Evolutionary conservation across 1,284 basidiomycete genomes (phyloP).

Genomic region (Rhodotorula glutinis): DNA sequence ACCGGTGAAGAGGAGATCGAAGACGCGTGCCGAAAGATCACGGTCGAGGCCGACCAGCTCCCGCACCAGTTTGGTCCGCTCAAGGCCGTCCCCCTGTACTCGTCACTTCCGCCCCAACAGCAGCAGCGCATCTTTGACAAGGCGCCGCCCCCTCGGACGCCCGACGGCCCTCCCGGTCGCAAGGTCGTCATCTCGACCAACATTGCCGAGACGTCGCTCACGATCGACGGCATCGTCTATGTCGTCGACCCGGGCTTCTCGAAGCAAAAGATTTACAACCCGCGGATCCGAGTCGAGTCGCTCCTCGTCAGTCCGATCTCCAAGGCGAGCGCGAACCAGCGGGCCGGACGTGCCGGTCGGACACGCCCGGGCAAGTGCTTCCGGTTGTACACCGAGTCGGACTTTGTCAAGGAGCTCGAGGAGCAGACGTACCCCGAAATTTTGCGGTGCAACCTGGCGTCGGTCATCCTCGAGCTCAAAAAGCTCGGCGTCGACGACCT

Average conservation of each 20-base stretch:
- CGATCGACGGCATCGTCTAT: slow-evolving; percentile 98
- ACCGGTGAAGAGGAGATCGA: slow-evolving; percentile 99
- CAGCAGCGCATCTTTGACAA: slow-evolving; percentile 94
- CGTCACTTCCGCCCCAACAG: slow-evolving; percentile 84
- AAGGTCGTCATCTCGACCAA: slow-evolving; percentile 96
- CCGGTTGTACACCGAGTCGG: slow-evolving; percentile 92
- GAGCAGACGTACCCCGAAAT: slow-evolving; percentile 98
- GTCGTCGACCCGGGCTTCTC: slow-evolving; percentile 98
- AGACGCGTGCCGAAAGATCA: slow-evolving; percentile 91
- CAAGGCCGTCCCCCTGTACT: slow-evolving; percentile 86
- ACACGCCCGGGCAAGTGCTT: slow-evolving; percentile 97
- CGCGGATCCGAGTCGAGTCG: slow-evolving; percentile 91
- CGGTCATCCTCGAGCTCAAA: slow-evolving; percentile 88
- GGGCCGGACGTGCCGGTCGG: slow-evolving; percentile 92
- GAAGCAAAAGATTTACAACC: slow-evolving; percentile 97
- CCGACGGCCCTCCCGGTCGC: slow-evolving; percentile 75
- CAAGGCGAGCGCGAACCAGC: slow-evolving; percentile 92
- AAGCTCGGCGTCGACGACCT: slow-evolving; percentile 70
- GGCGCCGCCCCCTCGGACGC: slow-evolving; percentile 62
- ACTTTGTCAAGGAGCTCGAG: slow-evolving; percentile 91
- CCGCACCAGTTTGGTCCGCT: slow-evolving; percentile 74
- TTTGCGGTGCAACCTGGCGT: slow-evolving; percentile 83
- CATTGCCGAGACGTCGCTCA: slow-evolving; percentile 95
- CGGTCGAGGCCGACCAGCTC: slow-evolving; percentile 79
- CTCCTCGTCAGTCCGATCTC: slow-evolving; percentile 92